Percentiles rank a stretch among this genome's conserved stretches.
These are phyloP conservation scores for Boletus sp. DNA, from an alignment of 768 basidiomycete species.

Conservation along the genomic window DNA sequence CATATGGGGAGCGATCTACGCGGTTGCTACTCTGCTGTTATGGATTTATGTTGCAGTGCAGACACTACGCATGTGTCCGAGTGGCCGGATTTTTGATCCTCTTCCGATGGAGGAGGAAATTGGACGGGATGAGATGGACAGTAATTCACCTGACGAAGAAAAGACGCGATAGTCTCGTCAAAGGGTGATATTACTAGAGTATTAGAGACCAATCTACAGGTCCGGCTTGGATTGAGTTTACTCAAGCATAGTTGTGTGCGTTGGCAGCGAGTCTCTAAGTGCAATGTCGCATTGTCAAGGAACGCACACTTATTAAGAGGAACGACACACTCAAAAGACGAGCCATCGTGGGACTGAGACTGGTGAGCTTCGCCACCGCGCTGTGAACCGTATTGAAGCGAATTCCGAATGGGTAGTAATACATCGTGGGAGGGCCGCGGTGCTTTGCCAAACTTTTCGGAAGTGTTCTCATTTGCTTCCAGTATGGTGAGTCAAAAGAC, in stretches of 20 bases:
- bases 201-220: background rate
- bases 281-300: background rate
- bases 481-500: too few relatives aligned
- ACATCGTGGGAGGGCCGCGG: background rate
- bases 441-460: too few relatives aligned
- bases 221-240: too few relatives aligned
- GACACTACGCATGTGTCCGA: slow-evolving; percentile 36
- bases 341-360: too few relatives aligned
- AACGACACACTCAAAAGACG: background rate
- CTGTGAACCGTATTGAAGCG: background rate
- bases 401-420: background rate
- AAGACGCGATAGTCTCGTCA: background rate
- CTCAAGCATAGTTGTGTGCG: too few relatives aligned
- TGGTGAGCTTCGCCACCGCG: too few relatives aligned
- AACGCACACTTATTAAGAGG: too few relatives aligned
- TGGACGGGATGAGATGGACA: slow-evolving; percentile 7
- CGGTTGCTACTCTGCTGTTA: slow-evolving; percentile 45
- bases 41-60: slow-evolving; percentile 49
- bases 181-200: background rate
- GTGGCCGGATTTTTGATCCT: slow-evolving; percentile 42
- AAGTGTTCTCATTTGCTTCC: too few relatives aligned
- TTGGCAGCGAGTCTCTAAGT: too few relatives aligned
- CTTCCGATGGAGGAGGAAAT: slow-evolving; percentile 37
- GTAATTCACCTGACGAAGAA: background rate
- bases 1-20: slow-evolving; percentile 55